Base-by-base conservation (phyloP, 2,329 filamentous ascomycete genomes). In the Monosporascus sp. region DNA sequence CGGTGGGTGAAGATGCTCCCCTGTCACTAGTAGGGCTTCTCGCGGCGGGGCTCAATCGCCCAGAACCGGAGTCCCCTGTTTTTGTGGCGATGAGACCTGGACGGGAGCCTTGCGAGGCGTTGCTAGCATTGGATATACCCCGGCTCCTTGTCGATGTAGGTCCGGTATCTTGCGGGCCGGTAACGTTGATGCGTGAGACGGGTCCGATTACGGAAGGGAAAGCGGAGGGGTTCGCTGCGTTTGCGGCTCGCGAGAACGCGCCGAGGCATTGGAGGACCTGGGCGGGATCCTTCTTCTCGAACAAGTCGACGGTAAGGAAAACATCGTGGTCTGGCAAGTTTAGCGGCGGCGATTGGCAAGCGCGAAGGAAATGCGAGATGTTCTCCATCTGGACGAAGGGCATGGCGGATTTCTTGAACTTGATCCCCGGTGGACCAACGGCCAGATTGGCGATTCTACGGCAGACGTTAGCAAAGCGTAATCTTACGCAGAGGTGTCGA, bases 311-410 rank as follows among this genome's bases (percentile, higher is more conserved):
- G 5, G 94, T 99, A 56, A 97, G 84, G 74, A 99, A 99, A 61
- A 92, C 86, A 72, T 99, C 94, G 76, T 99, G 94, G 46, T 92
- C 86, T 54, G 90, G 91, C 55, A 99, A 84, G 71, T 86, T 92
- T 50, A 99, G 77, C 0, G 94, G 94, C 26, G 89, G 84, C 49
- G 83, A 77, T 72, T 96, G 90, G 76, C 92, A 96, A 56, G 91
- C 91, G 66, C 84, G 85, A 51, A 99, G 84, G 73, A 97, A 99
- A 68, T 96, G 90, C 5, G 92, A 95, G 67, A 99, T 97, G 70
- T 99, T 99, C 72, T 99, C 94, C 92, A 97, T 97, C 73, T 99
- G 94, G 41, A 97, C 93, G 69, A 99, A 99, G 0, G 94, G 94
- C 93, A 97, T 97, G 41, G 85, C 75, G 1, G 92, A 96, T 67